phyloP scores from a whole-genome alignment of 108 stramenopile species.

The Cyclostephanos invisitatus region DNA sequence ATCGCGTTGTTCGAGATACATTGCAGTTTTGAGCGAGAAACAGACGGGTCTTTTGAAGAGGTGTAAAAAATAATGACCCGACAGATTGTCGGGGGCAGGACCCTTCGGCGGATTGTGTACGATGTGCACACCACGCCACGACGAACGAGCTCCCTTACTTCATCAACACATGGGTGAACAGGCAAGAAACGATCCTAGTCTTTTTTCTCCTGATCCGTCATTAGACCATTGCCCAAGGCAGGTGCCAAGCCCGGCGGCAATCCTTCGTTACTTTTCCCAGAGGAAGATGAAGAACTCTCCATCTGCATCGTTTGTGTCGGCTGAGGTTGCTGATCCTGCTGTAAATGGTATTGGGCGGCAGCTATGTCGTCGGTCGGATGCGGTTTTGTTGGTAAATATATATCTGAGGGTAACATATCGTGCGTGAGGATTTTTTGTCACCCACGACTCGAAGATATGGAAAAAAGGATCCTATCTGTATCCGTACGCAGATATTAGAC shows the following conservation, averaged over 20 bases:
- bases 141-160: slow-evolving; percentile 51
- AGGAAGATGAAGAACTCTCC: neutral
- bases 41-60: slow-evolving; percentile 2
- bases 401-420: too few species aligned
- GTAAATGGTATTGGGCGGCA: slow-evolving; percentile 18
- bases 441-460: too few species aligned
- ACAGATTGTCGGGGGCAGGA: neutral
- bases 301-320: neutral
- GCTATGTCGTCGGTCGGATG: too few species aligned
- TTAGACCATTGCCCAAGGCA: neutral
- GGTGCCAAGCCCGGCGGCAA: neutral
- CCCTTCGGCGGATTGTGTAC: neutral
- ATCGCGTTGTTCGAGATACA: slow-evolving; percentile 79
- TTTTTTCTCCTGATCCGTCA: slow-evolving; percentile 44
- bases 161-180: slow-evolving; percentile 87
- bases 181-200: slow-evolving; percentile 81
- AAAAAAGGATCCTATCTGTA: too few species aligned
- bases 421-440: too few species aligned
- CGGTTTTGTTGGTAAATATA: too few species aligned
- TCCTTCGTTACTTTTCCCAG: neutral
- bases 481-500: too few species aligned
- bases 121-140: neutral
- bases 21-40: slow-evolving; percentile 5
- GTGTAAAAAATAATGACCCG: neutral
- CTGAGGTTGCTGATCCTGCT: slow-evolving; percentile 16